phyloP scores from a whole-genome alignment of 257 asterid species.

The Solanum sejunctum region DNA sequence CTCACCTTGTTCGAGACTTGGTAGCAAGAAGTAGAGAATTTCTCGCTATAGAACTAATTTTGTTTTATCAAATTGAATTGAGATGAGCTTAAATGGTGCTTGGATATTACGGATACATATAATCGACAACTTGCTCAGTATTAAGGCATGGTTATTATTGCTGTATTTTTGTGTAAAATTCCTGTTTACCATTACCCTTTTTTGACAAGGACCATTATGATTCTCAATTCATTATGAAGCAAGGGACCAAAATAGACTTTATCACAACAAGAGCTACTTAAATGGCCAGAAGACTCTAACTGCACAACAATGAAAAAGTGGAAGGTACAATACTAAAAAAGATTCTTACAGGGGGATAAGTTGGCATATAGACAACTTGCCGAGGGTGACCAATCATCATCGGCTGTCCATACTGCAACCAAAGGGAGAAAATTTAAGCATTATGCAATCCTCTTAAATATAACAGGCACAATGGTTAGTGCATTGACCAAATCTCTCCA shows the following conservation, averaged over 20 bases:
- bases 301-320: not conserved
- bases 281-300: not conserved
- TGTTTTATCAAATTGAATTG: not conserved
- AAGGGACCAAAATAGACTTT: not conserved
- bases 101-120: not conserved
- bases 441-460: not conserved
- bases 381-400: conserved; percentile 88
- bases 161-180: not conserved
- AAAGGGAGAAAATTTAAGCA: not conserved
- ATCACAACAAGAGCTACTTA: not conserved
- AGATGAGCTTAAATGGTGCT: not conserved
- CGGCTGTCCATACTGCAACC: conserved; percentile 72
- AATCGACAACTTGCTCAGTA: not conserved
- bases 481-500: not conserved
- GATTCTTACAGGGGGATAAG: conserved; percentile 63
- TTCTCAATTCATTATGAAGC: not conserved
- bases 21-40: not conserved
- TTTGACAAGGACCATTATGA: not conserved
- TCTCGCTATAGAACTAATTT: not conserved
- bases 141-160: not conserved
- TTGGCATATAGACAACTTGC: conserved; percentile 75
- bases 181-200: not conserved
- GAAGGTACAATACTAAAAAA: not conserved
- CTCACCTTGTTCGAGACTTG: not conserved
- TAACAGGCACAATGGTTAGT: not conserved